phyloP scores from a whole-genome alignment of 768 basidiomycete genomes.

The Leccinum truebloodii region DNA sequence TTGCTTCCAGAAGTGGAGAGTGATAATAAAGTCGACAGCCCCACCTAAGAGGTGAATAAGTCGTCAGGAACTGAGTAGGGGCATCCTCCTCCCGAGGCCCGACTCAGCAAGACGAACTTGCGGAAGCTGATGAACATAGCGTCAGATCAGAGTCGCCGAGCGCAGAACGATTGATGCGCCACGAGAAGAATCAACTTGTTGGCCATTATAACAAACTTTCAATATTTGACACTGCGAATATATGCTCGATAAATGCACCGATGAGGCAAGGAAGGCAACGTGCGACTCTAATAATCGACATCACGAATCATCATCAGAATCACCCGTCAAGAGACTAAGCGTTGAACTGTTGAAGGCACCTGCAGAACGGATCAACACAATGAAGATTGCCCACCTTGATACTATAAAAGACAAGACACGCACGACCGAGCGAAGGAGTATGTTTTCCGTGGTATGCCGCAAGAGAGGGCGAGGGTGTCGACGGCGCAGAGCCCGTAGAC shows the following conservation, averaged over 20 bases:
- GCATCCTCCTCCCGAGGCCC: neutral
- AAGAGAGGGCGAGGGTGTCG: slow-evolving; percentile 40
- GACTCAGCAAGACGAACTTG: neutral
- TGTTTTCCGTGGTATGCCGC: slow-evolving; percentile 43
- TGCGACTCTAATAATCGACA: neutral
- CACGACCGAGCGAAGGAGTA: slow-evolving; percentile 36
- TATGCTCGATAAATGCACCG: slow-evolving; percentile 13
- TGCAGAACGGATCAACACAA: slow-evolving; percentile 1
- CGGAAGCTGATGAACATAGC: neutral
- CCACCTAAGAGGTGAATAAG: neutral
- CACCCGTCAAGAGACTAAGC: slow-evolving; percentile 27
- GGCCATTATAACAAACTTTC: slow-evolving; percentile 4
- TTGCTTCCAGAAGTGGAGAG: slow-evolving; percentile 3
- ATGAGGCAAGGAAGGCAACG: neutral
- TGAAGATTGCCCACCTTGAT: neutral
- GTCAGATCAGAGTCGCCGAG: neutral
- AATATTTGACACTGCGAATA: slow-evolving; percentile 3
- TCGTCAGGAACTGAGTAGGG: neutral
- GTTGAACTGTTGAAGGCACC: slow-evolving; percentile 32
- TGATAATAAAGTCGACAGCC: neutral
- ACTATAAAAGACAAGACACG: slow-evolving; percentile 14
- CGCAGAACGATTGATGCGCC: neutral
- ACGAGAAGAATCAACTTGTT: neutral
- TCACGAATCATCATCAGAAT: slow-evolving; percentile 34
- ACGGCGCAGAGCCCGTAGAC: slow-evolving; percentile 29